Base-by-base conservation (phyloP, 139 green algal genomes). In the Zygnema circumcarinatum region DNA sequence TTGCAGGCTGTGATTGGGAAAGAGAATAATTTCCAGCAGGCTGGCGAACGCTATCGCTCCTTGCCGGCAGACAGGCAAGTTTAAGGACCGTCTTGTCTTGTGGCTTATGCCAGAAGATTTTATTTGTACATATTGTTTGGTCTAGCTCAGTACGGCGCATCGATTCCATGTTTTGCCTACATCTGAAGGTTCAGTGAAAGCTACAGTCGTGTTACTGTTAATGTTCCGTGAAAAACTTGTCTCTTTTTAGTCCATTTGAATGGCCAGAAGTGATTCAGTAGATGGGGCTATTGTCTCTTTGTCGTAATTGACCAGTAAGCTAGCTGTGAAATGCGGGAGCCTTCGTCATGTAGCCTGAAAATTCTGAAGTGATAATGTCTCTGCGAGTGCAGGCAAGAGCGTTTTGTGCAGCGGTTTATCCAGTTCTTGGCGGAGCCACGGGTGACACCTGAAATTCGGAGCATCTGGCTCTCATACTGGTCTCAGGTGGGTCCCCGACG, bases 391-490 rank as follows among this genome's bases (percentile, higher is more conserved):
- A 86, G 74, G 40, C 87, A 89, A 78, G 74, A 89, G 74, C 54
- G 74, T 67, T 98, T 98, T 84, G 76, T 98, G 38, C 81, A 76
- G 2, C 94, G 95, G 33, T 92, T 98, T 40, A 78, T 88, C 11
- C 92, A 92, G 68, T 91, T 96, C 54, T 88, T 98, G 78, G 38
- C 90, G 2, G 91, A 98, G 89, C 87, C 93, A 16, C 90, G 94
- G 74, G 93, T 84, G 89, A 94, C 90, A 16, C 87, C 86, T 75
- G 93, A 96, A 76, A 90, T 97, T 41, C 84, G 95, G 22, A 90
- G 96, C 67, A 94, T 98, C 76, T 98, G 96, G 96, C 81, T 98
- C 62, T 95, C 95, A 68, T 98, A 98, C 93, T 95, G 96, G 93
- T 92, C 89, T 1, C 96, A 99, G 94, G 94, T 91, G 32, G 95